Percentiles rank a stretch among this genome's conserved stretches.
These are phyloP conservation scores for Beauveria scarabaeidicola DNA, from an alignment of 2,329 filamentous ascomycete species.

Conservation along the genomic window DNA sequence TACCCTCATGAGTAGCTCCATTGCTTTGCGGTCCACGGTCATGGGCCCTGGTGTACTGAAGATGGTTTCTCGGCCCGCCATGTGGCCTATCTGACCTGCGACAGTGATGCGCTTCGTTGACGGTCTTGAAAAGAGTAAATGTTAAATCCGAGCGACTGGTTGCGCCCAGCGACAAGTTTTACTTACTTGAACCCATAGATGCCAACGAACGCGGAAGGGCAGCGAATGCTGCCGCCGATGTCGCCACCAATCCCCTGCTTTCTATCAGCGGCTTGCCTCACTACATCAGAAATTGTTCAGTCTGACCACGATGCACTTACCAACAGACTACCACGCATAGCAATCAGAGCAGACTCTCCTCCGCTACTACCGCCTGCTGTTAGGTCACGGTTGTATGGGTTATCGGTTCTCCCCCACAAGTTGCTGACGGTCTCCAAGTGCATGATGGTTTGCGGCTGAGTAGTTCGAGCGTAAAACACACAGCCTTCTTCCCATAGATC, in stretches of 20 bases:
- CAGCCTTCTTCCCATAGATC: slow-evolving; percentile 30
- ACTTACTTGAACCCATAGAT: slow-evolving; percentile 27
- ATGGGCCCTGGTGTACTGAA: slow-evolving; percentile 25
- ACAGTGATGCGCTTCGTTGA: slow-evolving; percentile 23
- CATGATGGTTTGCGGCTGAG: slow-evolving; percentile 51
- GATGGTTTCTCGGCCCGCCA: slow-evolving; percentile 28
- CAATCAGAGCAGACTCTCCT: slow-evolving; percentile 38
- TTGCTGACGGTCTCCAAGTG: slow-evolving; percentile 55
- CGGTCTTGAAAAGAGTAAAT: slow-evolving; percentile 19
- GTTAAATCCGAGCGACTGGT: background rate
- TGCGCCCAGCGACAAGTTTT: too few relatives aligned
- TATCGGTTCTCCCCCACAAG: slow-evolving; percentile 52
- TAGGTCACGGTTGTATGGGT: slow-evolving; percentile 52
- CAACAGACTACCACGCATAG: slow-evolving; percentile 31
- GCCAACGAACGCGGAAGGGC: slow-evolving; percentile 28
- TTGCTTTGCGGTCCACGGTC: slow-evolving; percentile 24
- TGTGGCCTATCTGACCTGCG: slow-evolving; percentile 19
- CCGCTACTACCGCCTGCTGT: slow-evolving; percentile 58
- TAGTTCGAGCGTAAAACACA: slow-evolving; percentile 59
- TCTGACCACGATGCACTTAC: slow-evolving; percentile 14
- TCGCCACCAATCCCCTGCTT: slow-evolving; percentile 31
- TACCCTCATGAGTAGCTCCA: slow-evolving; percentile 29
- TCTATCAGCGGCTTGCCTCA: background rate
- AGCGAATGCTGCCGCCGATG: slow-evolving; percentile 32
- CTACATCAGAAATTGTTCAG: background rate